Conservation (phyloP, 768 basidiomycete species). For the Termitomyces sp. region DNA sequence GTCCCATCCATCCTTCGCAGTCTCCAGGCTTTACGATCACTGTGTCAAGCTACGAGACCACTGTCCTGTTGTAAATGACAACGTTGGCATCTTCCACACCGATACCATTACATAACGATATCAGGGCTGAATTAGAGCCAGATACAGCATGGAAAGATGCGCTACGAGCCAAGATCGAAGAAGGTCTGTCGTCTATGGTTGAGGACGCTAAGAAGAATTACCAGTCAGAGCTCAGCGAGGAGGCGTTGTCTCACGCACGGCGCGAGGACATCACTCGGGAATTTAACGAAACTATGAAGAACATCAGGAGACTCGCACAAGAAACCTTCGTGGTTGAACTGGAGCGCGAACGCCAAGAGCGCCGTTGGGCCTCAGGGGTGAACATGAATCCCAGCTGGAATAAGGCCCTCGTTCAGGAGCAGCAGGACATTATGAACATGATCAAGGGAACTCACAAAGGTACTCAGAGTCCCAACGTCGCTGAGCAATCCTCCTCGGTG, state of each 20-base stretch:
- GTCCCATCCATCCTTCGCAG: conserved; percentile 5
- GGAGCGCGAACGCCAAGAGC: conserved; percentile 42
- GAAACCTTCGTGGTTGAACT: conserved; percentile 41
- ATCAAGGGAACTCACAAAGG: conserved; percentile 25
- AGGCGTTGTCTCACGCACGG: conserved; percentile 23
- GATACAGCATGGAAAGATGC: conserved; percentile 49
- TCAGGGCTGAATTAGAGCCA: conserved; percentile 39
- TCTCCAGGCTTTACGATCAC: conserved; percentile 6
- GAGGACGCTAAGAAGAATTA: conserved; percentile 61
- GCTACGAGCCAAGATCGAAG: conserved; percentile 45
- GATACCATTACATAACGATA: conserved; percentile 14
- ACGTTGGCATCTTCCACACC: conserved; percentile 23
- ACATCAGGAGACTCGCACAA: conserved; percentile 37
- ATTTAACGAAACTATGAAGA: conserved; percentile 35
- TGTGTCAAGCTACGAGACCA: conserved; percentile 3
- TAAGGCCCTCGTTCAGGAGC: conserved; percentile 26
- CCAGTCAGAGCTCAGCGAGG: conserved; percentile 43
- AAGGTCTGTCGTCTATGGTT: conserved; percentile 34
- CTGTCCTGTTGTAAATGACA: conserved; percentile 28
- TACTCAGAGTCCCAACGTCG: conserved; percentile 1
- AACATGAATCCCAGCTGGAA: conserved; percentile 23
- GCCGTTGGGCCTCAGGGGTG: conserved; percentile 41
- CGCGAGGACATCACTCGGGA: conserved; percentile 33
- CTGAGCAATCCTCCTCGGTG: not conserved
- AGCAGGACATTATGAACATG: conserved; percentile 40